Conservation (phyloP, 768 basidiomycete species). For the Favolaschia claudopus region DNA sequence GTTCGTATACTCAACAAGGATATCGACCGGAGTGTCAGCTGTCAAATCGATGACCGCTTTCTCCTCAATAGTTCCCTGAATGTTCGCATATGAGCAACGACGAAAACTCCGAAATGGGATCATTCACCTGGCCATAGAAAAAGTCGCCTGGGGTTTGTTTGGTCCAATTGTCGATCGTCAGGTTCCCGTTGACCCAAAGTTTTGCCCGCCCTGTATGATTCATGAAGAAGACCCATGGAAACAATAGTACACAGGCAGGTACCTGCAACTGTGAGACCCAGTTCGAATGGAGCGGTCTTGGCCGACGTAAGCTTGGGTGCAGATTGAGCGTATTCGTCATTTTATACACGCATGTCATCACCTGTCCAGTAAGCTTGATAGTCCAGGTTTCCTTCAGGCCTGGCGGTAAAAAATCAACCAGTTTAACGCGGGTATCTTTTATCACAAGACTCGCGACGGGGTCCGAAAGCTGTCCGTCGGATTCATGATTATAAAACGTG, state of each 20-base stretch:
- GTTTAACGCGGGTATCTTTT: constrained; percentile 67
- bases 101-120: no score
- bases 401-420: constrained; percentile 70
- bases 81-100: no score
- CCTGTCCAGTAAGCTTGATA: constrained; percentile 60
- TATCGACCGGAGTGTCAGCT: constrained; percentile 55
- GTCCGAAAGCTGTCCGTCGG: constrained; percentile 46
- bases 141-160: constrained; percentile 72
- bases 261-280: constrained; percentile 72
- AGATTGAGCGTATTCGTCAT: no score
- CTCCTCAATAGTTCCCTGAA: constrained; percentile 73
- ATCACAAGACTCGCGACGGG: constrained; percentile 57
- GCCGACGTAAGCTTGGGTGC: no score
- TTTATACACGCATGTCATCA: no score
- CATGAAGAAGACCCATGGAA: background rate
- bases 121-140: constrained; percentile 65
- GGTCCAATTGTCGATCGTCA: constrained; percentile 76
- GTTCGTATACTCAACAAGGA: constrained; percentile 74
- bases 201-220: constrained; percentile 62
- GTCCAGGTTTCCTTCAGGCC: constrained; percentile 64
- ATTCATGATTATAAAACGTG: constrained; percentile 66
- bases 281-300: constrained; percentile 57
- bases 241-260: constrained; percentile 15
- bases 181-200: constrained; percentile 64
- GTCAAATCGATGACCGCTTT: constrained; percentile 55